Conservation (phyloP, 805 yeast species). For the Saturnispora saitoi region DNA sequence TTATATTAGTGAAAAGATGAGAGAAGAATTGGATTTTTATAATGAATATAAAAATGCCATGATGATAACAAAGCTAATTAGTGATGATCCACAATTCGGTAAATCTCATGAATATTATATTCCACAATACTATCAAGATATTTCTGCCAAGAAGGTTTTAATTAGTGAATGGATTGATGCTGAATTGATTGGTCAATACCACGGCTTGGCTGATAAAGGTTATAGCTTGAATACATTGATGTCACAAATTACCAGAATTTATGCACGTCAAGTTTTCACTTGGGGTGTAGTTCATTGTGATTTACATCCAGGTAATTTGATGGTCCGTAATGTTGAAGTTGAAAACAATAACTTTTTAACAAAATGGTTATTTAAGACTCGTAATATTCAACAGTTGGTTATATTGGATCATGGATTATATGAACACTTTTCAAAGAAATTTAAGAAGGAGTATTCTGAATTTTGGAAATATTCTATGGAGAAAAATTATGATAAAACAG, state of each 20-base stretch:
- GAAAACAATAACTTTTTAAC: constrained; percentile 6
- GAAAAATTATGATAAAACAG: constrained; percentile 40
- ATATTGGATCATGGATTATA: constrained; percentile 72
- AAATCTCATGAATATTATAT: constrained; percentile 36
- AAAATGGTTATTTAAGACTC: constrained; percentile 11
- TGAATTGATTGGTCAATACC: constrained; percentile 41
- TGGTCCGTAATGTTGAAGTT: constrained; percentile 36
- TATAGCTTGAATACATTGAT: constrained; percentile 36
- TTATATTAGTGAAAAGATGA: constrained; percentile 49
- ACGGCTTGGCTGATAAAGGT: constrained; percentile 32
- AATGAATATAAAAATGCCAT: constrained; percentile 49
- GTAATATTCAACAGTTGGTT: constrained; percentile 45
- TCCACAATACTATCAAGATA: constrained; percentile 42
- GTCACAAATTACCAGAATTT: constrained; percentile 41
- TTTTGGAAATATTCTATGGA: constrained; percentile 59
- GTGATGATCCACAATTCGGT: constrained; percentile 33
- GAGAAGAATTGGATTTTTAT: constrained; percentile 53
- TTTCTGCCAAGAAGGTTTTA: constrained; percentile 43
- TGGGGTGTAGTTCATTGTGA: constrained; percentile 69
- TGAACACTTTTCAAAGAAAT: constrained; percentile 40
- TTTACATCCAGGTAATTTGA: constrained; percentile 75
- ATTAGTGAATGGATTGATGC: constrained; percentile 77
- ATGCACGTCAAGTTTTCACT: constrained; percentile 50
- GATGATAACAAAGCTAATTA: constrained; percentile 31
- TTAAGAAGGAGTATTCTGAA: constrained; percentile 47